Evolutionary conservation across 257 asterid species (phyloP).

Genomic region (Petunia secreta): DNA sequence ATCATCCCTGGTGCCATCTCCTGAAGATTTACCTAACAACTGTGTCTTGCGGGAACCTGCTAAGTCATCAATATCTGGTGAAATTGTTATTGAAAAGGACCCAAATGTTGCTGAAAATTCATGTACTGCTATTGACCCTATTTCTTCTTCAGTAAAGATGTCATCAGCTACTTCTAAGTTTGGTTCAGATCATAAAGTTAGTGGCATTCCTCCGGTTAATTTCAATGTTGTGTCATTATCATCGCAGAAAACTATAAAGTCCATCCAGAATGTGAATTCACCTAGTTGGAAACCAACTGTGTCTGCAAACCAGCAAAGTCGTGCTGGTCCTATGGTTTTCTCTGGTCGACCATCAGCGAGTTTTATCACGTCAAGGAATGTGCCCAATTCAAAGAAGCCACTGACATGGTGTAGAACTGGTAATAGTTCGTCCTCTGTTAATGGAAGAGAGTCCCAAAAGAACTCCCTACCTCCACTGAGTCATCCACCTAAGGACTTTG

Average conservation of each 20-base stretch:
- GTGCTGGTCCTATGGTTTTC: slow-evolving; percentile 45
- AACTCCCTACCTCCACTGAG: slow-evolving; percentile 42
- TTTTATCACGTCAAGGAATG: slow-evolving; percentile 41
- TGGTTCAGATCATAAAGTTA: slow-evolving; percentile 32
- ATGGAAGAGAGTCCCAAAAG: slow-evolving; percentile 43
- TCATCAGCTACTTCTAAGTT: slow-evolving; percentile 32
- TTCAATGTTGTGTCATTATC: slow-evolving; percentile 31
- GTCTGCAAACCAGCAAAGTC: slow-evolving; percentile 42
- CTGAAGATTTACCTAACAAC: slow-evolving; percentile 48
- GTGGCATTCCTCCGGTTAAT: not conserved
- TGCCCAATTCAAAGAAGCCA: slow-evolving; percentile 48
- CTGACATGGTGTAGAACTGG: slow-evolving; percentile 83
- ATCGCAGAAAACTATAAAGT: slow-evolving; percentile 38
- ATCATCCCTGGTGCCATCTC: slow-evolving; percentile 45
- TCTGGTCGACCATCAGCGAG: slow-evolving; percentile 43
- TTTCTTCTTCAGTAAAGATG: slow-evolving; percentile 32
- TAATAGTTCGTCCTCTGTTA: slow-evolving; percentile 38
- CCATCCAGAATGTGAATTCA: slow-evolving; percentile 39
- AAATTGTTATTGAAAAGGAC: slow-evolving; percentile 36
- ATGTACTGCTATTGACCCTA: slow-evolving; percentile 38
- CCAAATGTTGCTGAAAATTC: slow-evolving; percentile 34
- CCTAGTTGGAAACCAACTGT: slow-evolving; percentile 43
- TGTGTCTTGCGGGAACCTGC: slow-evolving; percentile 31
- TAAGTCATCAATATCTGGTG: slow-evolving; percentile 40
- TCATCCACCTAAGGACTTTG: slow-evolving; percentile 39